phyloP scores from a whole-genome alignment of 2,329 filamentous ascomycete species.

The Clarireedia sp. region DNA sequence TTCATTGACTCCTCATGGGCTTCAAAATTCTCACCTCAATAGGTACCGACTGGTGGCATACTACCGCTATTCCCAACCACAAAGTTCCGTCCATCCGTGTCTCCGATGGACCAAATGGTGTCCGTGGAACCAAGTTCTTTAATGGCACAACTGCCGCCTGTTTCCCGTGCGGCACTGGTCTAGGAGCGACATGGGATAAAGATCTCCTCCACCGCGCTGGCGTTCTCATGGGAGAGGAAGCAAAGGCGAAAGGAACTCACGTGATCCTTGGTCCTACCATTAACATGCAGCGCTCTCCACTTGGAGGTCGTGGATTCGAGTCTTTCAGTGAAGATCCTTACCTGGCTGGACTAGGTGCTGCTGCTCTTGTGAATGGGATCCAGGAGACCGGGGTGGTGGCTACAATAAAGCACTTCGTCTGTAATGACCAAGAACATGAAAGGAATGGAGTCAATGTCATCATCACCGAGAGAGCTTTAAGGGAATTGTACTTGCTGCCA shows the following conservation, averaged over 20 bases:
- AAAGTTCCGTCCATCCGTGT: slow-evolving; percentile 29
- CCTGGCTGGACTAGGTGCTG: slow-evolving; percentile 46
- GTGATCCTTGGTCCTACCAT: slow-evolving; percentile 54
- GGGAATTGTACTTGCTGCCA: slow-evolving; percentile 50
- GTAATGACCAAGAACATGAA: slow-evolving; percentile 53
- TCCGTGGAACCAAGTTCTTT: slow-evolving; percentile 29
- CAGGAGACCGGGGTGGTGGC: slow-evolving; percentile 49
- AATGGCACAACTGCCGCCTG: slow-evolving; percentile 38
- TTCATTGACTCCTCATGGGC: neutral
- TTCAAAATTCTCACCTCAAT: slow-evolving; percentile 11
- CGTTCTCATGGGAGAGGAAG: slow-evolving; percentile 57
- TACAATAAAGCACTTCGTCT: slow-evolving; percentile 53
- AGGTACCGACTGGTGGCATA: slow-evolving; percentile 31
- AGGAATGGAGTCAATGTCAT: slow-evolving; percentile 48
- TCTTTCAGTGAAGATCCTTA: slow-evolving; percentile 51
- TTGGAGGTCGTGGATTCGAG: slow-evolving; percentile 53
- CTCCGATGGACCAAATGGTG: slow-evolving; percentile 31
- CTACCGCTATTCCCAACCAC: slow-evolving; percentile 24
- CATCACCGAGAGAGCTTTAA: slow-evolving; percentile 46
- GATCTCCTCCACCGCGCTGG: slow-evolving; percentile 55
- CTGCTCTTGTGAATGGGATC: slow-evolving; percentile 46
- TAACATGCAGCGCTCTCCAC: slow-evolving; percentile 53
- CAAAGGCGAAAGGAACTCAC: slow-evolving; percentile 56
- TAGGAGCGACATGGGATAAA: slow-evolving; percentile 60
- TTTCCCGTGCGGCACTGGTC: slow-evolving; percentile 36